Evolutionary conservation across 177 flowering plant species (phyloP), one percentile per base, ranked within the genome.

Genomic region (Tripterygium wilfordii): DNA sequence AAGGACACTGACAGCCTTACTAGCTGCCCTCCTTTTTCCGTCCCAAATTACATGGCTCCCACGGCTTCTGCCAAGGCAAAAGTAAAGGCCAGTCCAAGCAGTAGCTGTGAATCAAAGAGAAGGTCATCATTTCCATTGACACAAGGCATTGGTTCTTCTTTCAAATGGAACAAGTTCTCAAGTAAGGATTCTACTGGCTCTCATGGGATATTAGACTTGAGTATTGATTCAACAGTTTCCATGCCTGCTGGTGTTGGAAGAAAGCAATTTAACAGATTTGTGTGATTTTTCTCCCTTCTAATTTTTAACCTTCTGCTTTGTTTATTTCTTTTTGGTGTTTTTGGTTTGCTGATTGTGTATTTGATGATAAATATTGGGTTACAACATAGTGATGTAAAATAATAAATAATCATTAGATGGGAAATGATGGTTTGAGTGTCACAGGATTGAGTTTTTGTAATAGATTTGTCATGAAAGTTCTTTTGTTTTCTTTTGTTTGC

Each of bases 1-100:
- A 88, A 63, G 51, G 98, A 92, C 17, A 84, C 84, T 30, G 97
- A 89, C 21, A 94, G 97, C 75, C 77, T 94, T 52, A 79, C 65
- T 3, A 94, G 99, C 67, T 89, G 99, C 80, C 99, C 97, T 0
- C 86, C 92, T 4, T 85, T 89, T 58, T 81, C 96, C 3, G 84
- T 67, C n/a, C 97, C 97, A n/a, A 83, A 70, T 49, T 94, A 94
- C 77, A 89, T 94, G 99, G 43, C 49, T 23, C 96, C 96, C 0
- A 94, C 99, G 2, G 72, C 51, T n/a, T 94, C 99, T 0, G 95
- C 99, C 1, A 74, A 68, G 51, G 96, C 97, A 1, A 92, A 83
- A 58, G 77, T 28, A 23, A 77, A 87, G 64, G 60, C 79, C 15
- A 56, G 46, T 23, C 82, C 88, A 5, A 45, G 47, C 51, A 60